Conservation (phyloP, 2,329 filamentous ascomycete species). For the Fulvia fulva region DNA sequence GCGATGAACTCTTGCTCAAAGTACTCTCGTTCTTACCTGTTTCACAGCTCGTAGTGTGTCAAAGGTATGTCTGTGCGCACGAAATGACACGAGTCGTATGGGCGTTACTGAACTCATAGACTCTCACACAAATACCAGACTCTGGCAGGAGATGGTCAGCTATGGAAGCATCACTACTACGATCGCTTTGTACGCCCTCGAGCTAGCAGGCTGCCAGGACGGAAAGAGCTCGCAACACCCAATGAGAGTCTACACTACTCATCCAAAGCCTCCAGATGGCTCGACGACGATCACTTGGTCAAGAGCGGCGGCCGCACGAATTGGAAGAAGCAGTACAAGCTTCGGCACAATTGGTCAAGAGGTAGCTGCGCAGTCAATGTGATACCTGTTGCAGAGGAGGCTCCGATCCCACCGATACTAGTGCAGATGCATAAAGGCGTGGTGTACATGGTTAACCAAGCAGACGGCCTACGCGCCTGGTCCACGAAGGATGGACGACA, state of each 20-base stretch:
- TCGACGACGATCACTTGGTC: constrained; percentile 57
- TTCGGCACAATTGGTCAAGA: constrained; percentile 85
- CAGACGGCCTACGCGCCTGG: constrained; percentile 74
- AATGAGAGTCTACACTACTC: constrained; percentile 47
- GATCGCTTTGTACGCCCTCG: constrained; percentile 79
- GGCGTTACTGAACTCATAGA: constrained; percentile 46
- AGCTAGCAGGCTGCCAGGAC: constrained; percentile 69
- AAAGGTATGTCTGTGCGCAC: constrained; percentile 45
- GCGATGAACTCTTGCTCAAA: constrained; percentile 82
- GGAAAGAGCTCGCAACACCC: constrained; percentile 41
- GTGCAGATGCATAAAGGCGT: constrained; percentile 74
- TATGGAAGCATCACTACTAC: constrained; percentile 91
- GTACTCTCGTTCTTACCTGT: constrained; percentile 75
- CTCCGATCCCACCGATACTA: constrained; percentile 58
- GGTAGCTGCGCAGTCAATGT: constrained; percentile 79
- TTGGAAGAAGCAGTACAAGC: constrained; percentile 85
- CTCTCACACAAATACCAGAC: constrained; percentile 72
- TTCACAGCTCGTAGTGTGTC: constrained; percentile 60
- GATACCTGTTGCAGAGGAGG: constrained; percentile 57
- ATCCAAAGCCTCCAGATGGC: constrained; percentile 57
- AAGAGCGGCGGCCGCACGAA: constrained; percentile 53
- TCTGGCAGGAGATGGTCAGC: constrained; percentile 73
- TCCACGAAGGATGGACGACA: constrained; percentile 57
- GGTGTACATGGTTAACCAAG: constrained; percentile 70
- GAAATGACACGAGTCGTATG: not conserved